phyloP scores from a whole-genome alignment of 805 yeast species.

The Cyberlindnera misumaiensis region DNA sequence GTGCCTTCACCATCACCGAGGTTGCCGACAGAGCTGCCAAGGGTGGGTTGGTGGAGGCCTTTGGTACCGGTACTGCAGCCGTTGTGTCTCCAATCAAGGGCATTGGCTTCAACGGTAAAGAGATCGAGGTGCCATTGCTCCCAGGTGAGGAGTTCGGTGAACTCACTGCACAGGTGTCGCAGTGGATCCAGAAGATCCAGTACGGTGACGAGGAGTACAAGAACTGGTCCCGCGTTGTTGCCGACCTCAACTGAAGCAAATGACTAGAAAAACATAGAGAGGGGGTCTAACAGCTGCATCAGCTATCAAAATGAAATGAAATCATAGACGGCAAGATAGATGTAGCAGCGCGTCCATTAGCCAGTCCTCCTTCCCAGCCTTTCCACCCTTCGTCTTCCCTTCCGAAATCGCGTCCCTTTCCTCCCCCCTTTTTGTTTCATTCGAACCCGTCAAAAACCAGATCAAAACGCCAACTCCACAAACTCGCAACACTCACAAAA shows the following conservation, averaged over 20 bases:
- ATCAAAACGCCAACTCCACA: too few species aligned
- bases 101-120: slow-evolving; percentile 72
- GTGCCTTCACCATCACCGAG: slow-evolving; percentile 77
- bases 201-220: slow-evolving; percentile 75
- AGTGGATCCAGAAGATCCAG: slow-evolving; percentile 86
- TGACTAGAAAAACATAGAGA: not conserved
- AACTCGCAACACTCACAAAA: too few species aligned
- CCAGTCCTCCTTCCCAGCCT: too few species aligned
- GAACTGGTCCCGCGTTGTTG: slow-evolving; percentile 38
- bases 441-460: too few species aligned
- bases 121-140: slow-evolving; percentile 71
- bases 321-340: too few species aligned
- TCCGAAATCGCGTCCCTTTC: too few species aligned
- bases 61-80: slow-evolving; percentile 97
- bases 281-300: too few species aligned
- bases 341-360: too few species aligned
- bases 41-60: slow-evolving; percentile 88
- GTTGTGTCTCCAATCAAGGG: slow-evolving; percentile 89
- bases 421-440: too few species aligned
- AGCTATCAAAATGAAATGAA: not conserved
- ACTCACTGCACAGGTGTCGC: slow-evolving; percentile 67
- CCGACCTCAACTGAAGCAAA: slow-evolving; percentile 18
- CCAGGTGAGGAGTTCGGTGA: slow-evolving; percentile 74
- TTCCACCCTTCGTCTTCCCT: too few species aligned
- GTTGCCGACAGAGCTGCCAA: slow-evolving; percentile 67